These are phyloP conservation scores for Avicennia marina DNA, from an alignment of 257 asterid genomes.

Conservation along the genomic window DNA sequence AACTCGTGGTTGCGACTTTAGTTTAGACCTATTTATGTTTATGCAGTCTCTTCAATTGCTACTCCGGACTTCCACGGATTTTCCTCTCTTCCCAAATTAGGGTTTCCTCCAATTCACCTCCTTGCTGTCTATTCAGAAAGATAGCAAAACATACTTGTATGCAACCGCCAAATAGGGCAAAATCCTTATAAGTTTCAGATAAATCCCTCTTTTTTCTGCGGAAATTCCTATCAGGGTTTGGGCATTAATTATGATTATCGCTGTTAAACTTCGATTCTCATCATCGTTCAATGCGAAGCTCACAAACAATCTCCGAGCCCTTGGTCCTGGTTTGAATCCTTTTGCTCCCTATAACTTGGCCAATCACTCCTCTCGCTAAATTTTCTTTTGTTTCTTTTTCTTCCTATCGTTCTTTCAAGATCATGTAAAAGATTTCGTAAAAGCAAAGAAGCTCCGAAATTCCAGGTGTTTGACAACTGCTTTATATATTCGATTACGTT, in stretches of 20 bases:
- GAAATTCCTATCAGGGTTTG: neutral
- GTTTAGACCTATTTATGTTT: too few relatives aligned
- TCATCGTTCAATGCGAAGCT: constrained; percentile 33
- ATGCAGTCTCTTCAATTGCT: too few relatives aligned
- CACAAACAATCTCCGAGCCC: constrained; percentile 39
- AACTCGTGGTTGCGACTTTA: too few relatives aligned
- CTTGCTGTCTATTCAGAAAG: neutral
- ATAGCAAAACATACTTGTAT: neutral
- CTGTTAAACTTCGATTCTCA: constrained; percentile 21
- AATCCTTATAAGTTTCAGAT: too few relatives aligned
- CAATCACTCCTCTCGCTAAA: constrained; percentile 70
- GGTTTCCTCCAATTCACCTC: neutral
- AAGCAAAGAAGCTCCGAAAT: constrained; percentile 2
- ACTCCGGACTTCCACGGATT: neutral
- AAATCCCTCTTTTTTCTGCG: too few relatives aligned
- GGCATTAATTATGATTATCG: constrained; percentile 26
- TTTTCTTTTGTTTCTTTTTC: neutral
- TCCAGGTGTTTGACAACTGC: too few relatives aligned
- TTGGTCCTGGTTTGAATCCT: constrained; percentile 72
- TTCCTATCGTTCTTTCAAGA: constrained; percentile 3
- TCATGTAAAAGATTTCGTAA: constrained; percentile 27
- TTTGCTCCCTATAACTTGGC: constrained; percentile 49
- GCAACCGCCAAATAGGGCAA: neutral
- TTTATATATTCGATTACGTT: too few relatives aligned
- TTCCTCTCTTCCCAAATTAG: neutral